phyloP scores from a whole-genome alignment of 1,139 yeast species.

The Taphrina confusa region DNA sequence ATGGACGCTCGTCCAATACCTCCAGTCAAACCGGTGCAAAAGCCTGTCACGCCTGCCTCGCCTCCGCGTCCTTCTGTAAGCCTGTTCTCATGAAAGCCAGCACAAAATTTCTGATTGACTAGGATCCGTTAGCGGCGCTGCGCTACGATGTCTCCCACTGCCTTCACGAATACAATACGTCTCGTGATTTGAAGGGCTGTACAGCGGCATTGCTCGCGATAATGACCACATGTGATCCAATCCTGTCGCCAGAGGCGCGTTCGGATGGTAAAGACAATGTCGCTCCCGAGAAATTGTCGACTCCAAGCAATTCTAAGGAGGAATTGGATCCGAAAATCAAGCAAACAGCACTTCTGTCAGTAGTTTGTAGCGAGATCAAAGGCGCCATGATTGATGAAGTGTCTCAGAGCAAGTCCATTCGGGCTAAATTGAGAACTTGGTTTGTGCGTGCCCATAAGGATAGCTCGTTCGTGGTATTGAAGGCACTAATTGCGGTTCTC shows the following conservation, averaged over 20 bases:
- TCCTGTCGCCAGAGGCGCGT: background rate
- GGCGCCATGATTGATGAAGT: constrained; percentile 28
- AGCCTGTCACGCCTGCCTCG: constrained; percentile 13
- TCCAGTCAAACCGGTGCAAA: background rate
- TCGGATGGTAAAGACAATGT: background rate
- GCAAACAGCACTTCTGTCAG: constrained; percentile 15
- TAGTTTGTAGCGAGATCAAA: constrained; percentile 18
- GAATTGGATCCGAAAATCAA: constrained; percentile 17
- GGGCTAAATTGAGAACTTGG: constrained; percentile 28
- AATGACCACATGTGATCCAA: constrained; percentile 29
- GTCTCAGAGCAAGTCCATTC: constrained; percentile 15
- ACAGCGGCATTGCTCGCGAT: constrained; percentile 23
- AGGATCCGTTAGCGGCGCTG: constrained; percentile 26
- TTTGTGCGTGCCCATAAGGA: constrained; percentile 32
- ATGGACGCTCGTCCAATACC: constrained; percentile 10
- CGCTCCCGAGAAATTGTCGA: background rate
- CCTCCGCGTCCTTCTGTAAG: constrained; percentile 33
- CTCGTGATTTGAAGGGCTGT: constrained; percentile 34
- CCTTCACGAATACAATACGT: constrained; percentile 25
- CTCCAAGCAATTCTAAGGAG: background rate
- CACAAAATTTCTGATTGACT: background rate
- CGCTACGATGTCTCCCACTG: constrained; percentile 32
- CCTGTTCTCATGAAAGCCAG: background rate
- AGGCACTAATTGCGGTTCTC: constrained; percentile 14
- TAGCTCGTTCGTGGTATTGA: constrained; percentile 4